Conservation (phyloP, 2,329 filamentous ascomycete species). For the Rhexocercosporidium sp. region DNA sequence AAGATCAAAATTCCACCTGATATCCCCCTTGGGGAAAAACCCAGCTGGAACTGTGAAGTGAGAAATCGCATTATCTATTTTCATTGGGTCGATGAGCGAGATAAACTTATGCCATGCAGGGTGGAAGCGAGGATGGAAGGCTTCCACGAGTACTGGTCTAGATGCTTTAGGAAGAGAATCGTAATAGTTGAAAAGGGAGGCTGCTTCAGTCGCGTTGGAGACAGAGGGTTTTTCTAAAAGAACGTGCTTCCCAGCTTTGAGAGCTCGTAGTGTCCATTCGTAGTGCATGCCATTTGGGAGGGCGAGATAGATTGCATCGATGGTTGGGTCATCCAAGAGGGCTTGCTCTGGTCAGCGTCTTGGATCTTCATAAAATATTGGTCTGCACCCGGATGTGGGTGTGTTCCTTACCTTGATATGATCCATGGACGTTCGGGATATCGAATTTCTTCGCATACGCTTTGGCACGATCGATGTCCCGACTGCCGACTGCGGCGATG, state of each 20-base stretch:
- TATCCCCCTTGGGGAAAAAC: constrained; percentile 46
- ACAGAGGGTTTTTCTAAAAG: constrained; percentile 22
- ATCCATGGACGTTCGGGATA: constrained; percentile 12
- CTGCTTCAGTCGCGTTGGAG: constrained; percentile 39
- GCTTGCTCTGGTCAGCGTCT: constrained; percentile 28
- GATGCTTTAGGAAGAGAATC: constrained; percentile 42
- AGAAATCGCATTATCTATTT: constrained; percentile 45
- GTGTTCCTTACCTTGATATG: constrained; percentile 32
- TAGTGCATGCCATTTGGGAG: constrained; percentile 36
- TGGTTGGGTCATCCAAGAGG: constrained; percentile 40
- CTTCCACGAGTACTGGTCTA: constrained; percentile 56
- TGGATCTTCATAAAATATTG: too few relatives aligned
- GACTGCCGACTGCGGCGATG: constrained; percentile 56
- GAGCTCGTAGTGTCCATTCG: constrained; percentile 24
- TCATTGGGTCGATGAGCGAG: constrained; percentile 45
- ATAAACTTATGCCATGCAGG: constrained; percentile 53
- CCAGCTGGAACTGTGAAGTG: constrained; percentile 40
- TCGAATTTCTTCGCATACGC: constrained; percentile 42
- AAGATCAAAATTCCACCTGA: constrained; percentile 50
- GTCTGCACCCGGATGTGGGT: too few relatives aligned
- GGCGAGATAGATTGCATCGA: constrained; percentile 24
- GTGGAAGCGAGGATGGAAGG: constrained; percentile 57
- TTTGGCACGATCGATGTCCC: constrained; percentile 52
- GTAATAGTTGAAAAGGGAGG: constrained; percentile 47
- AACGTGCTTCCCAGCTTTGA: constrained; percentile 23